Base-by-base conservation (phyloP, 1,284 basidiomycete species). In the Flammula alnicola region DNA sequence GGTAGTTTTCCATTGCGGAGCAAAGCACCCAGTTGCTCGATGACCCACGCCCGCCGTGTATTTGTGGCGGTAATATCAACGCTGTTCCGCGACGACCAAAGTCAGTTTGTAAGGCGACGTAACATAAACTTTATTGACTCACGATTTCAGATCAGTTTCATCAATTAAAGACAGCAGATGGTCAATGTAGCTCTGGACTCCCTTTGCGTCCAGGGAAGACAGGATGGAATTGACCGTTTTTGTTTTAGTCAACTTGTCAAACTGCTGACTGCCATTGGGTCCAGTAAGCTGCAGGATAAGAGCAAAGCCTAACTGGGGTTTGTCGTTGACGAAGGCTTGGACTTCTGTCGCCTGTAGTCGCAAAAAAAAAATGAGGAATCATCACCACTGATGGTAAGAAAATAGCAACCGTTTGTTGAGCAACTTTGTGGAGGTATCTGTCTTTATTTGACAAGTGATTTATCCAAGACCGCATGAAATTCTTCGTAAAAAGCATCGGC, bases 401-500 rank as follows among this genome's bases (percentile, higher is more conserved):
- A 52, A 46, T 19, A 52, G 26, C 45, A 25, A 89, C 93, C 62
- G 91, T 86, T 64, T 89, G 84, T 47, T 80, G 79, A 2, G 95
- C 93, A 19, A 89, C 86, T 69, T 92, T 94, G 75, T 98, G 93
- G 26, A 98, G 73, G 65, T 94, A 86, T 47, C 95, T 81, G 68
- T 98, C 94, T 46, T 81, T 79, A 47, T 90, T 88, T 0, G 92
- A 88, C 16, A 99, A 80, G 65, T 98, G 94, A 67, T 96, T 97
- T 58, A 97, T 95, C 91, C 95, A 96, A 31, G 89, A 89, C 35
- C 94, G 87, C 91, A 98, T 95, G 62, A 98, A 93, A 68, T 98
- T 96, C 60, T 89, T 88, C 9, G 93, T 96, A 70, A 98, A 97
- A 14, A 98, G 76, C 77, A 93, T 86, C 0, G 93, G 88, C 59